These are phyloP conservation scores for Penicillium waksmanii DNA, from an alignment of 495 filamentous ascomycete species.

Conservation along the genomic window DNA sequence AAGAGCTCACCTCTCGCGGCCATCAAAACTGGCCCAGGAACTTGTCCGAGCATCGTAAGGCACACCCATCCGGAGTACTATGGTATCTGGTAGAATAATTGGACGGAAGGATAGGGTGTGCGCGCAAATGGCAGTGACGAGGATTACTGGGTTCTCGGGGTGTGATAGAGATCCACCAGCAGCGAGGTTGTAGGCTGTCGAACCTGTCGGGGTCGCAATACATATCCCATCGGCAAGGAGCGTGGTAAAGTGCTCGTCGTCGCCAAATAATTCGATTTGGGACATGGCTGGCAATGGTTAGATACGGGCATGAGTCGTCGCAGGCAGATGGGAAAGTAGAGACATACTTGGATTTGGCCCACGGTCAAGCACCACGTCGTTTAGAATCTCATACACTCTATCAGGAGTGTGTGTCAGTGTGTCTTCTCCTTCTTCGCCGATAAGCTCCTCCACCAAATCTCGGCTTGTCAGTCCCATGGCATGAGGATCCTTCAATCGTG, in stretches of 20 bases:
- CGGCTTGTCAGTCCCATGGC: conserved; percentile 35
- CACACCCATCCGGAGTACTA: conserved; percentile 87
- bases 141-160: conserved; percentile 95
- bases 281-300: conserved; percentile 68
- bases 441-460: conserved; percentile 87
- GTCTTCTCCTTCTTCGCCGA: conserved; percentile 81
- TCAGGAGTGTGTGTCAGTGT: conserved; percentile 81
- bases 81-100: conserved; percentile 93
- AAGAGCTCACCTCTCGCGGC: conserved; percentile 68
- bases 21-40: conserved; percentile 97
- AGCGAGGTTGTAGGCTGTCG: conserved; percentile 95
- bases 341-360: conserved; percentile 84
- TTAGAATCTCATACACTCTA: conserved; percentile 83
- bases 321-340: conserved; percentile 7
- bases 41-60: conserved; percentile 88
- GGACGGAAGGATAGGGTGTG: conserved; percentile 96
- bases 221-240: conserved; percentile 87
- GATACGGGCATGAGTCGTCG: background rate
- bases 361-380: conserved; percentile 88
- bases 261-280: conserved; percentile 86
- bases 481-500: conserved; percentile 31
- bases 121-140: conserved; percentile 93
- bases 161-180: conserved; percentile 95
- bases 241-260: conserved; percentile 91
- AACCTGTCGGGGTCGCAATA: conserved; percentile 89